These are phyloP conservation scores for Aureobasidium subglaciale DNA, from an alignment of 2,329 filamentous ascomycete genomes.

Conservation along the genomic window DNA sequence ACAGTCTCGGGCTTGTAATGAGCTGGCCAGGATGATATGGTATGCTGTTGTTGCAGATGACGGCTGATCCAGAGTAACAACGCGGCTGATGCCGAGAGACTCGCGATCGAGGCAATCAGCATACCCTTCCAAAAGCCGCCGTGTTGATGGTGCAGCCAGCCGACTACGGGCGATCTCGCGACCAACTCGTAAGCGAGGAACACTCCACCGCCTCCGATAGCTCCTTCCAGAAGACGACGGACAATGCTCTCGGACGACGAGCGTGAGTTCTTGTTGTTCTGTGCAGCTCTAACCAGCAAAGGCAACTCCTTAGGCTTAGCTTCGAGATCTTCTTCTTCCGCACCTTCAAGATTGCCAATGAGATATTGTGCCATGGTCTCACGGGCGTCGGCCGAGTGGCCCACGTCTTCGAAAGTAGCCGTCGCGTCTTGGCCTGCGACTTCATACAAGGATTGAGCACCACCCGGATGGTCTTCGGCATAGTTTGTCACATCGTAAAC, in stretches of 20 bases:
- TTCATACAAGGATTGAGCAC: constrained; percentile 87
- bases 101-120: neutral
- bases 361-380: constrained; percentile 34
- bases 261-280: too few species aligned
- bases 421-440: constrained; percentile 94
- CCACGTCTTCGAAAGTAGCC: constrained; percentile 84
- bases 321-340: neutral
- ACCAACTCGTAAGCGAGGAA: too few species aligned
- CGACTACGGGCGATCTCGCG: too few species aligned
- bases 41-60: neutral
- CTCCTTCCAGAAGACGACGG: too few species aligned
- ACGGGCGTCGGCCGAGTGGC: constrained; percentile 40
- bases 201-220: too few species aligned
- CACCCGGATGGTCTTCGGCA: constrained; percentile 92
- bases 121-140: neutral
- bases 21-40: neutral
- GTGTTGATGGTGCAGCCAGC: too few species aligned
- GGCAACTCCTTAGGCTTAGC: too few species aligned
- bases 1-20: neutral
- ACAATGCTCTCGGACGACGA: too few species aligned
- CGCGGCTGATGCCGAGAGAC: neutral
- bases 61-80: neutral
- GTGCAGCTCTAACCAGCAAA: too few species aligned
- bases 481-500: constrained; percentile 88
- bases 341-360: constrained; percentile 29